Base-by-base conservation (phyloP, 176 grass and related monocot species). In the Pontederia paniculata region DNA sequence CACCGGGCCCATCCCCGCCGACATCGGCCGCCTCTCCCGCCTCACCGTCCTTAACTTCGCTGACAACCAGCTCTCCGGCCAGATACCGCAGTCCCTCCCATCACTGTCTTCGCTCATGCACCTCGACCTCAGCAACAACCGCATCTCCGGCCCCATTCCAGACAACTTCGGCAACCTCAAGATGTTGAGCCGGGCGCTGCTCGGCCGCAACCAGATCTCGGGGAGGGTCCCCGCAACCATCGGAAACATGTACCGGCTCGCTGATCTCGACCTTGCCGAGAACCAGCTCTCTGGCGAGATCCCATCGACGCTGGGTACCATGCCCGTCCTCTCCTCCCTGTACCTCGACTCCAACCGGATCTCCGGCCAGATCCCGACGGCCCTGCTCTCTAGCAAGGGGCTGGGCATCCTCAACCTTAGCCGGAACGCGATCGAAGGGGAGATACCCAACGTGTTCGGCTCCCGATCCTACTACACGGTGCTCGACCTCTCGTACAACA, bases 31-130 rank as follows among this genome's bases (percentile, higher is more conserved):
- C 44, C 77, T 91, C 55, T 77, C 83, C 14, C 80, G 71, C 17
- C 87, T 98, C 43, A 68, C 80, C 64, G 80, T 98, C 63, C 75
- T 98, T 69, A 93, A 98, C 83, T 65, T 98, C 62, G 94, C 94
- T 55, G 87, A 78, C 57, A 98, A 98, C 68, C 69, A 57, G 18
- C 66, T 98, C 42, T 46, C 74, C 25, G 83, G 87, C 68, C 12
- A 0, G 23, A 82, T 98, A 23, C 87, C 94, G 0, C 0, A 10
- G 21, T 84, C 87, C 15, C 23, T 93, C 75, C 52, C 80, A 51
- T 62, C 62, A 12, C 77, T 98, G 37, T 48, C 69, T 1, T 59
- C 76, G 9, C 11, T 98, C 6, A 98, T 87, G 69, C 93, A 98
- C 75, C 78, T 98, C 61, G 93, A 98, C 71, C 86, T 98, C 63